Evolutionary conservation across 148 eudicot genomes (phyloP).

Genomic region (Talinum fruticosum): DNA sequence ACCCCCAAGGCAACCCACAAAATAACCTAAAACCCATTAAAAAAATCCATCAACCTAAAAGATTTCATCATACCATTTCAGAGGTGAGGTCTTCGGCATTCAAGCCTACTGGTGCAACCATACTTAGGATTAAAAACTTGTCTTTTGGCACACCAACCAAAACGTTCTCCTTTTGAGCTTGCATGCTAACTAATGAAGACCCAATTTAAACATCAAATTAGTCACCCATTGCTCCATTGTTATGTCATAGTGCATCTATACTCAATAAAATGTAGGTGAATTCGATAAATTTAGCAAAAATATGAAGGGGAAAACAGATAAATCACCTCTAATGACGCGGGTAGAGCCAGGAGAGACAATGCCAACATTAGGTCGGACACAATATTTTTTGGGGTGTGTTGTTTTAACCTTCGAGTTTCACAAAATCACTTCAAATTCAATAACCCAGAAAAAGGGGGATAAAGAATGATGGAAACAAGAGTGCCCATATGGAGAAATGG

Average conservation of each 20-base stretch:
- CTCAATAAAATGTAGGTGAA: neutral
- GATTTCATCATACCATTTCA: constrained; percentile 51
- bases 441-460: constrained; percentile 3
- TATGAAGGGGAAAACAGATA: neutral
- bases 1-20: neutral
- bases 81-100: constrained; percentile 52
- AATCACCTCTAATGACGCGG: constrained; percentile 65
- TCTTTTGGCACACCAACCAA: constrained; percentile 67
- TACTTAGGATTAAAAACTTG: constrained; percentile 81
- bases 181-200: constrained; percentile 61
- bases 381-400: constrained; percentile 80
- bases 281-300: neutral
- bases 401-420: constrained; percentile 66
- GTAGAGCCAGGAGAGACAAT: constrained; percentile 57
- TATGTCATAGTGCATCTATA: neutral
- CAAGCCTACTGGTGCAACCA: constrained; percentile 50
- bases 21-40: neutral
- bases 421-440: constrained; percentile 14
- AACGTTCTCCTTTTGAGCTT: constrained; percentile 68
- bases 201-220: constrained; percentile 19
- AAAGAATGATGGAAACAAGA: neutral
- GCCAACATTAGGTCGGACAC: constrained; percentile 82
- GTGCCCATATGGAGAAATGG: neutral
- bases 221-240: constrained; percentile 1
- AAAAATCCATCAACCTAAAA: constrained; percentile 12